A percentile compares a stretch with the other conserved stretches of the same genome.
phyloP scores from a whole-genome alignment of 1,284 basidiomycete genomes.

The Fomes fomentarius region DNA sequence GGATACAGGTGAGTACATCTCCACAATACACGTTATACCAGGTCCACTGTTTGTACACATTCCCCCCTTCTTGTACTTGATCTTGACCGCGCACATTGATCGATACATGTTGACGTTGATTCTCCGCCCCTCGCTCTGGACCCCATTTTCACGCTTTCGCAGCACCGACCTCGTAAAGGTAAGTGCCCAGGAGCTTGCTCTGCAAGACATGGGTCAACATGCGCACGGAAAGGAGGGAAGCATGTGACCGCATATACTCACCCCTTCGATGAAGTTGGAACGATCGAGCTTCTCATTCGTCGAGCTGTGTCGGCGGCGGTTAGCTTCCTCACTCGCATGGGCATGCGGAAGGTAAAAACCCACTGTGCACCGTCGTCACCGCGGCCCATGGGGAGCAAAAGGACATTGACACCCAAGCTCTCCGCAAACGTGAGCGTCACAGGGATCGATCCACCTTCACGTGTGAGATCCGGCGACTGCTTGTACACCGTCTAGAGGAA shows the following conservation, averaged over 20 bases:
- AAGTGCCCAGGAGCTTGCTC: conserved; percentile 82
- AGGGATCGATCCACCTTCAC: conserved; percentile 94
- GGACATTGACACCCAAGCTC: conserved; percentile 78
- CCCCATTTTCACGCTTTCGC: conserved; percentile 10
- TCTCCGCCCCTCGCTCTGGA: too few species aligned
- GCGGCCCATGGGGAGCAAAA: conserved; percentile 91
- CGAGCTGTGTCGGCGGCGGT: conserved; percentile 51
- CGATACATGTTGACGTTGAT: not conserved
- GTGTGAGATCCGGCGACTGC: conserved; percentile 23
- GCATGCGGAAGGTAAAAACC: conserved; percentile 33
- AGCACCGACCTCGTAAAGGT: conserved; percentile 79
- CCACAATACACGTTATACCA: not conserved
- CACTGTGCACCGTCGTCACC: conserved; percentile 94
- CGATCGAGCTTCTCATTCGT: conserved; percentile 97
- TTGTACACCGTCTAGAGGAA: conserved; percentile 28
- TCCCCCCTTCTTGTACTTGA: too few species aligned
- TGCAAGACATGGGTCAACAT: conserved; percentile 32
- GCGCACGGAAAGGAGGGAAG: not conserved
- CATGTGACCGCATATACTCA: conserved; percentile 39
- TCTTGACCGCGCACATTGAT: not conserved
- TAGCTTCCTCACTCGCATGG: not conserved
- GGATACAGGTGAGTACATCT: not conserved
- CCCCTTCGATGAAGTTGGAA: conserved; percentile 92
- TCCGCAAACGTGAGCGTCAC: conserved; percentile 97
- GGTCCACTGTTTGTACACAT: not conserved